phyloP scores from a whole-genome alignment of 305 asterid genomes.

The Lippia alba region DNA sequence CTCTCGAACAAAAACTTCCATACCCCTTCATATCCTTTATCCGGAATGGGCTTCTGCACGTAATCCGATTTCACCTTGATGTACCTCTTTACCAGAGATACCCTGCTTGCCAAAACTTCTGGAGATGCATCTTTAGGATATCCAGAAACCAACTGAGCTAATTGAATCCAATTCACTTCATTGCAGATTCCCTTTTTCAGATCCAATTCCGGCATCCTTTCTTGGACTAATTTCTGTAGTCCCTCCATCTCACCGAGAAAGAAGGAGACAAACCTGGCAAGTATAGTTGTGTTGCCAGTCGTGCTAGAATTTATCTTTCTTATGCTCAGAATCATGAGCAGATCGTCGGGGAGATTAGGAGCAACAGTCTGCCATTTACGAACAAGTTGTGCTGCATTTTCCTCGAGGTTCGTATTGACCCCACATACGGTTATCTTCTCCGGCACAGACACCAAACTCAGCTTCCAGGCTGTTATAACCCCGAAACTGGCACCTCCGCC shows the following conservation, averaged over 20 bases:
- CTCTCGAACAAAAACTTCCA: too few species aligned
- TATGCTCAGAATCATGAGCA: background rate
- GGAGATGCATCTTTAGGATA: background rate
- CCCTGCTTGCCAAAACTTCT: background rate
- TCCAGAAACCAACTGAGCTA: background rate
- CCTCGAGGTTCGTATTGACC: too few species aligned
- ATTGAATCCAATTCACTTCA: slow-evolving; percentile 8
- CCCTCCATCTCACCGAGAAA: slow-evolving; percentile 23
- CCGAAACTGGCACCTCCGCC: slow-evolving; percentile 26
- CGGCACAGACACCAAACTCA: too few species aligned
- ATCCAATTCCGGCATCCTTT: slow-evolving; percentile 35
- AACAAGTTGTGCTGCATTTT: background rate
- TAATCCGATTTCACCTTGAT: background rate
- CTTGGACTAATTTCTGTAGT: slow-evolving; percentile 26
- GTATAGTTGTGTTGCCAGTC: background rate
- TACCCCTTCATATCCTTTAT: too few species aligned
- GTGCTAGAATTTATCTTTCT: background rate
- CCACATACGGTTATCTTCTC: too few species aligned
- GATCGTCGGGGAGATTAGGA: background rate
- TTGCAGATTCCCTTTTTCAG: slow-evolving; percentile 1
- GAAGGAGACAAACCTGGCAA: slow-evolving; percentile 4
- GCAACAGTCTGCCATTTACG: background rate
- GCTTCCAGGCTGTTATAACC: slow-evolving; percentile 9
- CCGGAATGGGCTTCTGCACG: too few species aligned
- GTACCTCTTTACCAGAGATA: background rate